phyloP scores from a whole-genome alignment of 2,329 filamentous ascomycete species.

The Myriosclerotinia scirpicola region DNA sequence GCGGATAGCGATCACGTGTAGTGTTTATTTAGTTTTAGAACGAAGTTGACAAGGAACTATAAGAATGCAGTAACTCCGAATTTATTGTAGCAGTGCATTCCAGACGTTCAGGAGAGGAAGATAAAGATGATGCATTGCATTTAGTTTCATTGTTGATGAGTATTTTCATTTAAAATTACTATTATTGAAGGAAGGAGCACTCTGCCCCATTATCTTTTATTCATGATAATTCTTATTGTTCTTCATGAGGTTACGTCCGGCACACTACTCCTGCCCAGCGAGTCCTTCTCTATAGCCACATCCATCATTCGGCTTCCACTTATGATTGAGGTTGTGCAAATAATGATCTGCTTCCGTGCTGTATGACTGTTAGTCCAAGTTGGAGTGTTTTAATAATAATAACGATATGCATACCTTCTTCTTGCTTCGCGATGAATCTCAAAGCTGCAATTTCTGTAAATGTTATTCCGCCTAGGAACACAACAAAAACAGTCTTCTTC shows the following conservation, averaged over 20 bases:
- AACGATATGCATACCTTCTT: slow-evolving; percentile 57
- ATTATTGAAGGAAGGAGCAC: slow-evolving; percentile 4
- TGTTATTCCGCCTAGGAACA: slow-evolving; percentile 95
- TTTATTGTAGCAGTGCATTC: slow-evolving; percentile 18
- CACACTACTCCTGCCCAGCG: slow-evolving; percentile 35
- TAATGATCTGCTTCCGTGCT: slow-evolving; percentile 79
- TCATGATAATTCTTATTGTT: slow-evolving; percentile 21
- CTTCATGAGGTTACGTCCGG: slow-evolving; percentile 36
- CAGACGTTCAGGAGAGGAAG: slow-evolving; percentile 4
- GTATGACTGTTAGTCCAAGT: slow-evolving; percentile 23
- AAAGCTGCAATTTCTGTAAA: slow-evolving; percentile 95
- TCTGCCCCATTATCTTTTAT: slow-evolving; percentile 17
- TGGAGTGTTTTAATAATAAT: not conserved
- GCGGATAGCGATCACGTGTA: slow-evolving; percentile 35
- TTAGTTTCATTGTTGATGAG: slow-evolving; percentile 11
- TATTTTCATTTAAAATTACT: slow-evolving; percentile 21
- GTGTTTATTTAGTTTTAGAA: slow-evolving; percentile 25
- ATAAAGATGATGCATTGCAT: not conserved
- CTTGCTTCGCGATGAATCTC: slow-evolving; percentile 82
- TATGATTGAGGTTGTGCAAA: slow-evolving; percentile 89
- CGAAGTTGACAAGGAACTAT: slow-evolving; percentile 18
- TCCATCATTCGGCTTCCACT: slow-evolving; percentile 89
- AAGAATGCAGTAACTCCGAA: slow-evolving; percentile 15
- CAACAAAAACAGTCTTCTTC: slow-evolving; percentile 89
- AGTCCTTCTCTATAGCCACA: slow-evolving; percentile 68